Base-by-base conservation (phyloP, 805 yeast species). In the Saccharomycopsis selenospora region DNA sequence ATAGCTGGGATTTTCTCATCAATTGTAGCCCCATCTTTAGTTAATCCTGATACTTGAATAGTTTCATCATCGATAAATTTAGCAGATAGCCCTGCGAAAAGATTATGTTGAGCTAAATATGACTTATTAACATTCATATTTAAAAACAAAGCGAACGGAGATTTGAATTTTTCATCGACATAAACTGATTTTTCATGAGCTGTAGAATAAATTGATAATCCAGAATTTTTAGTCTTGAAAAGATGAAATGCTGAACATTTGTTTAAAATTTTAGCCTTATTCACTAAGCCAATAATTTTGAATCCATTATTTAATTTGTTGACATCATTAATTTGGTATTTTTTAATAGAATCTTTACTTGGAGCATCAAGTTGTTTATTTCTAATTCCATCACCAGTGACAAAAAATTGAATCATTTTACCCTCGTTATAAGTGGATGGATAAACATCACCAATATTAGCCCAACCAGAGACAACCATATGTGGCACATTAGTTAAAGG, bases 181-280 rank as follows among this genome's bases (percentile, higher is more conserved):
- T 82, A 85, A 1, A 72, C 66, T 0, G 64, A 56, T 2, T 65
- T 55, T 56, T 80, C 85, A 59, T 85, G 95, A 0, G 93, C 93
- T 2, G 89, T 77, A 10, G 79, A 79, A 60, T 76, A 85, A 0
- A 82, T 57, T 29, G 71, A 58, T 51, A 69, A 49, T 30, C 69
- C 70, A 47, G 63, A 63, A 24, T 63, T 62, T 8, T 58, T 54
- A 2, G 77, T 69, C 55, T 75, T 78, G 70, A 91, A 91, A 27
- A 91, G 66, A 66, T 90, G 96, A 65, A 90, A 88, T 2, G 96
- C 90, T 43, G 88, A 84, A 1, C 80, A 75, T 59, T 91, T 90
- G 59, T 79, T 79, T 47, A 90, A 69, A 18, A 87, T 75, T 52
- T 77, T 79, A 0, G 95, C 84, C 61, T 85, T 82, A 50, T 80